Evolutionary conservation across 345 rosid genomes (phyloP), one percentile per base, ranked within the genome.

Genomic region (Gossypium rotundifolium): DNA sequence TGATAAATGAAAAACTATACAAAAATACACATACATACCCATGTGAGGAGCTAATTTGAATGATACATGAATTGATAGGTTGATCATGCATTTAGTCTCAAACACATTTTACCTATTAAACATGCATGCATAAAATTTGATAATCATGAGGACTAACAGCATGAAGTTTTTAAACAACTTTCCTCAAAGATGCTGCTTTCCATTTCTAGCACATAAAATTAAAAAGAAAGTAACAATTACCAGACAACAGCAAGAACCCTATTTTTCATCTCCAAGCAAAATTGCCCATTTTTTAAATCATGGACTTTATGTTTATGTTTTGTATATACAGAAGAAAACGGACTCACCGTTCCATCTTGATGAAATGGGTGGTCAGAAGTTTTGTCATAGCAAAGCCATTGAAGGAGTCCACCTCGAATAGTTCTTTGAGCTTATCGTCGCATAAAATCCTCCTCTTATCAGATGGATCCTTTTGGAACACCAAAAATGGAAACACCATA

Each of bases 351-450:
- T 83, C 85, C n/a, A 73, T 72, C 84, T 89, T 88, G 81, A 86
- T 80, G 79, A 85, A 89, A 78, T 84, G 86, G 49, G 77, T 58
- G 12, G 83, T 59, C 74, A 85, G 85, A 75, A 88, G 86, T 83
- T 85, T 80, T 65, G 88, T 65, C 79, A 81, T 83, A 0, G 84
- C 70, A 79, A 82, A 81, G 64, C 89, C 87, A 44, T 63, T 29
- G 78, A 86, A 85, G 20, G 83, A 81, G 74, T 85, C 89, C 18
- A 82, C 88, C 78, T 88, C 89, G 63, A 85, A 88, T 71, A 87
- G 87, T 77, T 88, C 91, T 77, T 82, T 86, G 67, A 85, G 84
- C 87, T 87, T 92, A 70, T 83, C 84, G 48, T 87, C 88, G 14
- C 89, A 84, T 74, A 85, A 58, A 46, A 87, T 74, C 78, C 83